Conservation (phyloP, 163 green algal genomes). For the Chloroidium sp. region DNA sequence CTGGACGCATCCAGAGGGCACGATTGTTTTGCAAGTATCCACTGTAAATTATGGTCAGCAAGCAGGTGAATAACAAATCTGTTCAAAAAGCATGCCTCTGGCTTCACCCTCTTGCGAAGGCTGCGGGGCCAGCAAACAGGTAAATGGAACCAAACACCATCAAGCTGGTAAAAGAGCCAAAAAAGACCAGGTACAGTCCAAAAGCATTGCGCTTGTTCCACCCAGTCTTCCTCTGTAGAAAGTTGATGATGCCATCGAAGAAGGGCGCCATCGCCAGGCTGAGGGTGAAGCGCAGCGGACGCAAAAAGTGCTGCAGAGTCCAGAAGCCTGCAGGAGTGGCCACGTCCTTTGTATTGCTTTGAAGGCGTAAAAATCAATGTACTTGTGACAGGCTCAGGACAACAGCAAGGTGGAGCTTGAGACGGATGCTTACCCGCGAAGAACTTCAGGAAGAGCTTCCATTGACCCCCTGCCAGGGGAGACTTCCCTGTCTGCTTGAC, state of each 20-base stretch:
- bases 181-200: conserved; percentile 23
- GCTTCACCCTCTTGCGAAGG: conserved; percentile 8
- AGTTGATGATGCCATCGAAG: conserved; percentile 41
- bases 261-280: conserved; percentile 42
- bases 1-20: no score
- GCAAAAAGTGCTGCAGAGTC: conserved; percentile 45
- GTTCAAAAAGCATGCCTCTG: neutral
- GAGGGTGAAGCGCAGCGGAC: conserved; percentile 45
- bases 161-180: conserved; percentile 18
- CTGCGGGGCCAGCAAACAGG: conserved; percentile 19
- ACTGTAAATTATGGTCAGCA: neutral
- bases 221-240: conserved; percentile 2
- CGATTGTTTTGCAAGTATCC: no score
- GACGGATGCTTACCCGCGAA: conserved; percentile 19
- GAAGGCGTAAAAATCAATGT: neutral
- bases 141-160: conserved; percentile 27
- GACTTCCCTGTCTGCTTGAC: conserved; percentile 23
- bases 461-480: conserved; percentile 41
- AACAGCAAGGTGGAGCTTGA: neutral
- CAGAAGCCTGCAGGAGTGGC: conserved; percentile 25
- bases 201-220: conserved; percentile 16
- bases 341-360: neutral
- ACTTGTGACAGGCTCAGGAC: neutral
- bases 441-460: conserved; percentile 43
- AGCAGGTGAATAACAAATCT: neutral